phyloP scores from a whole-genome alignment of 1,284 basidiomycete species.

The Apiotrichum sp. region DNA sequence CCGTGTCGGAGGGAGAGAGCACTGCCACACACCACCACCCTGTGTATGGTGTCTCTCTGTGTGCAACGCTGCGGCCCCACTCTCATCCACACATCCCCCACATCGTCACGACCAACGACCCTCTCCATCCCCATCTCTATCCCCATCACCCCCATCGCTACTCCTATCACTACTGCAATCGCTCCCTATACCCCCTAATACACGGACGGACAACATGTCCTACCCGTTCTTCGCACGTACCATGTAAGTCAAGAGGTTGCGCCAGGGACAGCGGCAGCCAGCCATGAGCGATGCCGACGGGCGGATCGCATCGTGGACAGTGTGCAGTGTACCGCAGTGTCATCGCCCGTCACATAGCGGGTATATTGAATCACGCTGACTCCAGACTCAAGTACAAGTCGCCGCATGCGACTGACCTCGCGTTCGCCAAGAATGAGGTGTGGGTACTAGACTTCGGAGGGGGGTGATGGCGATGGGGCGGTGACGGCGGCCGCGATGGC shows the following conservation, averaged over 20 bases:
- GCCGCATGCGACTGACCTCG: slow-evolving; percentile 46
- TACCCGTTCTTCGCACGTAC: slow-evolving; percentile 44
- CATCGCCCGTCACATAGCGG: neutral
- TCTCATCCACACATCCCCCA: neutral
- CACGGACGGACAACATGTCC: slow-evolving; percentile 21
- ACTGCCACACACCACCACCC: too few species aligned
- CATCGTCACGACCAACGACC: neutral
- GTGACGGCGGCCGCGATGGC: too few species aligned
- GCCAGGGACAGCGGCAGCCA: too few species aligned
- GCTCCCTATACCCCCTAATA: neutral
- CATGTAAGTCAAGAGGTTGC: slow-evolving; percentile 28
- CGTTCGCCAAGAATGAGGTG: slow-evolving; percentile 47
- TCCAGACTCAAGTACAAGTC: slow-evolving; percentile 46
- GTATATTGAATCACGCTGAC: neutral
- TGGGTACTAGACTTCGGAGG: slow-evolving; percentile 21
- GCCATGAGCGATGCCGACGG: too few species aligned
- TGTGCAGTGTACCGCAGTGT: too few species aligned
- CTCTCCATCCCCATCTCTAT: neutral
- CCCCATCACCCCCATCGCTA: too few species aligned
- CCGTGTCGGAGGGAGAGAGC: too few species aligned
- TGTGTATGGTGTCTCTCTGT: too few species aligned
- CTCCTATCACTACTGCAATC: neutral
- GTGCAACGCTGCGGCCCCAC: too few species aligned
- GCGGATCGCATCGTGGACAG: too few species aligned
- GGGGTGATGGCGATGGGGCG: too few species aligned